These are phyloP conservation scores for Haplographium delicatum DNA, from an alignment of 495 filamentous ascomycete genomes.

Conservation along the genomic window DNA sequence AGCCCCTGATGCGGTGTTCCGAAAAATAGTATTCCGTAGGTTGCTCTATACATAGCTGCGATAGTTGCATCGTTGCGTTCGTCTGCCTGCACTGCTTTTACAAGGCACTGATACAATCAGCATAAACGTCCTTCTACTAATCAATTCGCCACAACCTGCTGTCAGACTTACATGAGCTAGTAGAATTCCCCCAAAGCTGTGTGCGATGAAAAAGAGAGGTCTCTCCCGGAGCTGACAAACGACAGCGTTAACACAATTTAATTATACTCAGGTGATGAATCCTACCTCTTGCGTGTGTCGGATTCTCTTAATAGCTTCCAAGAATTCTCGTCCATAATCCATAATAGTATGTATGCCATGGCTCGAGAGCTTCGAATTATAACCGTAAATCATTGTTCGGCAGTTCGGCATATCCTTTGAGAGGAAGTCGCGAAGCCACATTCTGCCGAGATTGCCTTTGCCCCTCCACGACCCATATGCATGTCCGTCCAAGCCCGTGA, in stretches of 20 bases:
- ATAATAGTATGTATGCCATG: too few relatives aligned
- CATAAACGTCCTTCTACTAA: conserved; percentile 23
- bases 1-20: conserved; percentile 31
- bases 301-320: conserved; percentile 13
- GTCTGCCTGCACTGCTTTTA: too few relatives aligned
- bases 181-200: conserved; percentile 26
- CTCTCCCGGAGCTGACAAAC: conserved; percentile 2
- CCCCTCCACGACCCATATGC: conserved; percentile 34
- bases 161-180: conserved; percentile 18
- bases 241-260: too few relatives aligned
- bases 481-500: conserved; percentile 32
- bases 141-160: not conserved
- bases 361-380: conserved; percentile 32
- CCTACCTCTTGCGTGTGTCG: conserved; percentile 13
- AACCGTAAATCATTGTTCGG: conserved; percentile 34
- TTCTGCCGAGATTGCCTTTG: conserved; percentile 23
- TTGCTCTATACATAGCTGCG: conserved; percentile 27
- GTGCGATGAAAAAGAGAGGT: conserved; percentile 24
- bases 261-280: too few relatives aligned
- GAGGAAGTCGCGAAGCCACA: conserved; percentile 38
- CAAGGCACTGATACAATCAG: conserved; percentile 12
- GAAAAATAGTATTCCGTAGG: conserved; percentile 34
- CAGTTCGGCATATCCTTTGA: conserved; percentile 28
- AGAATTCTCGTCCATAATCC: conserved; percentile 14
- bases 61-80: conserved; percentile 20